Conservation (phyloP, 169 alveolate species). For the Prorocentrum cordatum region DNA sequence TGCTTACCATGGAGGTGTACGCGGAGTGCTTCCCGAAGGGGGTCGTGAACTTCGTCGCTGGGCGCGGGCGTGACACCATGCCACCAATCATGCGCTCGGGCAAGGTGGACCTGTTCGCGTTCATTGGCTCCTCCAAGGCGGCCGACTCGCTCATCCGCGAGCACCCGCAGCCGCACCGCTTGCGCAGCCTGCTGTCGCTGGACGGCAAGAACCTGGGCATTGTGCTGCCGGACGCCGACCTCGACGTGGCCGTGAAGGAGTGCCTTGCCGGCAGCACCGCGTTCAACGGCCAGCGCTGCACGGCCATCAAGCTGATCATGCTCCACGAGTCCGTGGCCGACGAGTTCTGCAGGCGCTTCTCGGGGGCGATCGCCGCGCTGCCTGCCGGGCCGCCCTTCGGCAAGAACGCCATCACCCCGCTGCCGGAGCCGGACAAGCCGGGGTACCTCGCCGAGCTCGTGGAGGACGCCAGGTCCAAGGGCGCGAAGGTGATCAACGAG, state of each 20-base stretch:
- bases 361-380: neutral
- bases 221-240: constrained; percentile 16
- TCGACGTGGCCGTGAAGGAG: constrained; percentile 21
- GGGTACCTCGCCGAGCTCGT: neutral
- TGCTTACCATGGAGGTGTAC: constrained; percentile 41
- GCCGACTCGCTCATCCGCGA: constrained; percentile 17
- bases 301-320: constrained; percentile 46
- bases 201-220: constrained; percentile 37
- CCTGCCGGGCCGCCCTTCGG: constrained; percentile 25
- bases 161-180: constrained; percentile 42
- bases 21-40: constrained; percentile 36
- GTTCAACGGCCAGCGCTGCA: constrained; percentile 53
- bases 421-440: neutral
- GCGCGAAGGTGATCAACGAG: constrained; percentile 10
- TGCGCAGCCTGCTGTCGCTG: constrained; percentile 18
- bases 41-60: constrained; percentile 33
- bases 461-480: constrained; percentile 14
- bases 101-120: constrained; percentile 23
- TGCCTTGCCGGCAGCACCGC: constrained; percentile 31
- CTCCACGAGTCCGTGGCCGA: constrained; percentile 15
- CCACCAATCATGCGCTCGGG: constrained; percentile 37
- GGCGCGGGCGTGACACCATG: constrained; percentile 55
- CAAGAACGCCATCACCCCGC: constrained; percentile 18
- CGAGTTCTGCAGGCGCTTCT: constrained; percentile 4
- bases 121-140: constrained; percentile 59